phyloP scores from a whole-genome alignment of 148 eudicot genomes.

The Fagopyrum homotropicum region DNA sequence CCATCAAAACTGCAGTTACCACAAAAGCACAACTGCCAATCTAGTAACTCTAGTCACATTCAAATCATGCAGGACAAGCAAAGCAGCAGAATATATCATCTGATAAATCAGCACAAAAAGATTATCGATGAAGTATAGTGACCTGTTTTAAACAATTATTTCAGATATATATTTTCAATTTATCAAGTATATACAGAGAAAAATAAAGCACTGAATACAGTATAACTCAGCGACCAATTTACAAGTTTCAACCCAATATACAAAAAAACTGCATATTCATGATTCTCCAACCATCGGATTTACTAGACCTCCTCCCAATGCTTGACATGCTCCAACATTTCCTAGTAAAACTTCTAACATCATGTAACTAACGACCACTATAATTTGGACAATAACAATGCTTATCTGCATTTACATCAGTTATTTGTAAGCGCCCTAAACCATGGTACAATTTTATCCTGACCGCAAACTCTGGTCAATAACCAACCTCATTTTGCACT shows the following conservation, averaged over 20 bases:
- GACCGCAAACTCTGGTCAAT: too few species aligned
- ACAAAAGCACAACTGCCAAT: background rate
- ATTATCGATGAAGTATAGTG: background rate
- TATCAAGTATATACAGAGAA: too few species aligned
- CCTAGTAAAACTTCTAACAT: background rate
- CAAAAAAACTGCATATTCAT: background rate
- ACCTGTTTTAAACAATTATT: too few species aligned
- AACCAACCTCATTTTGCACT: too few species aligned
- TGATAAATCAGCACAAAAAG: background rate
- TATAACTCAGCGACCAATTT: background rate
- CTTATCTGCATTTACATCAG: background rate
- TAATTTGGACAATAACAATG: background rate
- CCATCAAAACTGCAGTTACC: background rate
- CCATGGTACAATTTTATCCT: background rate
- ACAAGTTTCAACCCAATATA: background rate
- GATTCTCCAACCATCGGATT: background rate
- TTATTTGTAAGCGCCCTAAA: background rate
- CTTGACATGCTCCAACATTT: background rate
- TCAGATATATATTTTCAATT: too few species aligned
- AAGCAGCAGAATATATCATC: background rate
- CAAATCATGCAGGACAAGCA: background rate
- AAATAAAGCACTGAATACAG: background rate
- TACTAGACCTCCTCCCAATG: background rate
- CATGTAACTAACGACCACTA: background rate
- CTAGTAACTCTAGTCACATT: background rate